A percentile compares a stretch with the other conserved stretches of the same genome.
These are phyloP conservation scores for Torulaspora quercuum DNA, from an alignment of 805 yeast genomes.

Conservation along the genomic window DNA sequence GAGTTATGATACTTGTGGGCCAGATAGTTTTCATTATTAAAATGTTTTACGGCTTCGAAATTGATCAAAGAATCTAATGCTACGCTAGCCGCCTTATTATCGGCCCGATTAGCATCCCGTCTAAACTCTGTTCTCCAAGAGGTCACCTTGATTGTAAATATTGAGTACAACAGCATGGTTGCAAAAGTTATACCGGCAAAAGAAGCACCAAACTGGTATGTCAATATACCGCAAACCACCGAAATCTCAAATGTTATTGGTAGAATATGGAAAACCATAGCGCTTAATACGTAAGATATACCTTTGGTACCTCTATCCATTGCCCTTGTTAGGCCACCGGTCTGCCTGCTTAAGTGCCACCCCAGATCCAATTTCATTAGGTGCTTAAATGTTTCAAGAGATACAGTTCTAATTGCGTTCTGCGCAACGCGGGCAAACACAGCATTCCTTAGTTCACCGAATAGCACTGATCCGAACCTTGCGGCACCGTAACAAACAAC, in stretches of 20 bases:
- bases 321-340: conserved; percentile 94
- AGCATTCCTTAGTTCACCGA: conserved; percentile 94
- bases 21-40: conserved; percentile 84
- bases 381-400: conserved; percentile 81
- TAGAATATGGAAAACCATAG: conserved; percentile 96
- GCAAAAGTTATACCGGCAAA: conserved; percentile 85
- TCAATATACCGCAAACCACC: conserved; percentile 88
- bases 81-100: conserved; percentile 90
- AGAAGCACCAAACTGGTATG: conserved; percentile 84
- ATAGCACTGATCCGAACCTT: conserved; percentile 87
- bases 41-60: conserved; percentile 90
- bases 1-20: conserved; percentile 76
- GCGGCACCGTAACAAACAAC: conserved; percentile 91
- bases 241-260: conserved; percentile 91
- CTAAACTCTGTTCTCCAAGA: conserved; percentile 95
- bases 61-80: conserved; percentile 92
- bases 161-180: conserved; percentile 85
- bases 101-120: conserved; percentile 86
- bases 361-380: conserved; percentile 78
- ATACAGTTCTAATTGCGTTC: conserved; percentile 85
- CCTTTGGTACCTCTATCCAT: conserved; percentile 98
- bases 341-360: conserved; percentile 86
- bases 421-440: conserved; percentile 95
- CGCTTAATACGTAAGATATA: conserved; percentile 84
- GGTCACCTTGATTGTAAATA: conserved; percentile 87